phyloP scores from a whole-genome alignment of 2,329 filamentous ascomycete species.

The Diaporthe velutina region DNA sequence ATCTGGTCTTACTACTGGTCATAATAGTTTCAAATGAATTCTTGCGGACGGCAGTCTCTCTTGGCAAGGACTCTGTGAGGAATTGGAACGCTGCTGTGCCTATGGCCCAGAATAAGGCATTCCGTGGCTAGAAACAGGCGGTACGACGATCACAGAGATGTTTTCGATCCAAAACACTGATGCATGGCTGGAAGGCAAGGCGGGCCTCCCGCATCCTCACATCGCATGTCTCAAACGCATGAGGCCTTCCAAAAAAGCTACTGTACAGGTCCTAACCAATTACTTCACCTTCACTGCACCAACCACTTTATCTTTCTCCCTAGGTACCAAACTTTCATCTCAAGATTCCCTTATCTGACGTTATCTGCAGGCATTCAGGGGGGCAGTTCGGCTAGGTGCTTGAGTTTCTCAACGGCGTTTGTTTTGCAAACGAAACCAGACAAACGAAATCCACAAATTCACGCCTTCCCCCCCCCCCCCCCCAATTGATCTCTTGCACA shows the following conservation, averaged over 20 bases:
- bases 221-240: background rate
- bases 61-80: no score
- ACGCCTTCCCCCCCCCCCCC: no score
- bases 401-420: background rate
- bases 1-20: constrained; percentile 30
- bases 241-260: background rate
- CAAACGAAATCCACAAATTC: background rate
- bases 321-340: background rate
- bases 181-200: background rate
- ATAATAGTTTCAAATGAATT: background rate
- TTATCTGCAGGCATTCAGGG: no score
- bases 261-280: background rate
- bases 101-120: background rate
- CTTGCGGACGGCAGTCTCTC: background rate
- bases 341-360: background rate
- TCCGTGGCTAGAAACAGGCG: background rate
- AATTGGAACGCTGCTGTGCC: accelerated
- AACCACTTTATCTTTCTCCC: background rate
- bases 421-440: background rate
- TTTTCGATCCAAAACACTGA: background rate
- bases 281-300: background rate
- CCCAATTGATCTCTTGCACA: background rate
- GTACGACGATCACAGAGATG: no score
- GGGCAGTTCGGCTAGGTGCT: background rate
- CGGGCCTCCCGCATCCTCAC: background rate